Evolutionary conservation across 306 rosid genomes (phyloP).

Genomic region (Prunus armeniaca): DNA sequence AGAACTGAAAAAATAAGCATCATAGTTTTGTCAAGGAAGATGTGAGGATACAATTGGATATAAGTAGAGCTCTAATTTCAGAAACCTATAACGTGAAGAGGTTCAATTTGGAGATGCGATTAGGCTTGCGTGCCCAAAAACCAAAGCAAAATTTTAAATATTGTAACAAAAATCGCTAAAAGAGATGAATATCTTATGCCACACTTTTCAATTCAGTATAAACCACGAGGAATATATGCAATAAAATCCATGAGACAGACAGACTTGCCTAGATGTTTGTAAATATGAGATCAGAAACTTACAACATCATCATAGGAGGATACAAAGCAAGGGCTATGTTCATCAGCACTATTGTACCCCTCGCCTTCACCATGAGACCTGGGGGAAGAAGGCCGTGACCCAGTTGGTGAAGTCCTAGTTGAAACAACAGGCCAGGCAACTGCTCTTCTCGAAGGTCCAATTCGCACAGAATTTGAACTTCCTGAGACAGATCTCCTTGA

Average conservation of each 20-base stretch:
- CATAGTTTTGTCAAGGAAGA: not conserved
- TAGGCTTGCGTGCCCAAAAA: not conserved
- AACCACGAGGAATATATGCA: not conserved
- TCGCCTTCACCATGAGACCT: constrained; percentile 86
- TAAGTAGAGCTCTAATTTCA: not conserved
- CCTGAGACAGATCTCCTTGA: constrained; percentile 51
- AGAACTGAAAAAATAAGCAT: not conserved
- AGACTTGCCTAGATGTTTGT: not conserved
- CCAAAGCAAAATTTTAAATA: not conserved
- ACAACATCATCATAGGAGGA: constrained; percentile 79
- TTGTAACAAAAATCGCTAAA: not conserved
- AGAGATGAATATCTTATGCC: not conserved
- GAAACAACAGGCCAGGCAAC: constrained; percentile 70
- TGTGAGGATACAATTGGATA: not conserved
- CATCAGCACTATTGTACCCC: constrained; percentile 95
- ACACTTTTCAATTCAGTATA: not conserved
- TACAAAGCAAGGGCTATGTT: constrained; percentile 69
- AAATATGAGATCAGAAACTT: constrained; percentile 37
- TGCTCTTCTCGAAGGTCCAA: constrained; percentile 68
- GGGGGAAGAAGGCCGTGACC: constrained; percentile 87
- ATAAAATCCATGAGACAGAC: not conserved
- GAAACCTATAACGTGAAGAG: not conserved
- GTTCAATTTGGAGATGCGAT: not conserved
- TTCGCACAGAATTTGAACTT: constrained; percentile 45
- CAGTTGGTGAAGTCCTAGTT: constrained; percentile 69